phyloP scores from a whole-genome alignment of 2,329 filamentous ascomycete species.

The Mariannaea sp. region DNA sequence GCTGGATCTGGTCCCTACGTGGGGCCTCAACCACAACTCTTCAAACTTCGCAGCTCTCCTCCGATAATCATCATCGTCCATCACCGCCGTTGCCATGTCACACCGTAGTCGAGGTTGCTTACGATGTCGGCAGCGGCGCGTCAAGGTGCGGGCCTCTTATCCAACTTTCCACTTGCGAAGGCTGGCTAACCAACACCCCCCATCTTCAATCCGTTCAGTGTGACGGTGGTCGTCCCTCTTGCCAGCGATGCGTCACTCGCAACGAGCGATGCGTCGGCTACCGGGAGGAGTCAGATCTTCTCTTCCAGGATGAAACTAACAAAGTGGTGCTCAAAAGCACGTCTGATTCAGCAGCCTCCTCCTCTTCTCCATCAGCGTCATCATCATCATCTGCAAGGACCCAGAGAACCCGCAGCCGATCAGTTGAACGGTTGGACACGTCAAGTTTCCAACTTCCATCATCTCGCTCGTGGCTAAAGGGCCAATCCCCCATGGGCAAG shows the following conservation, averaged over 20 bases:
- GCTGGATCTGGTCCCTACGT: too few species aligned
- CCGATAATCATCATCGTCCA: neutral
- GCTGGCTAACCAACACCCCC: too few species aligned
- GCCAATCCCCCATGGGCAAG: neutral
- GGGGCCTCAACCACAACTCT: slow-evolving; percentile 3
- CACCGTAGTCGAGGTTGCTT: slow-evolving; percentile 42
- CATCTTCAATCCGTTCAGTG: slow-evolving; percentile 33
- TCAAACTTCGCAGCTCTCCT: slow-evolving; percentile 11
- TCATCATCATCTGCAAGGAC: slow-evolving; percentile 9
- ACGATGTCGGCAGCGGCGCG: slow-evolving; percentile 40
- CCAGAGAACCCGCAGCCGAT: slow-evolving; percentile 22
- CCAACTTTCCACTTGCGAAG: too few species aligned
- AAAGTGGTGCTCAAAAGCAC: slow-evolving; percentile 35
- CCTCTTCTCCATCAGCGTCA: slow-evolving; percentile 8
- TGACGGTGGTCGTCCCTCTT: slow-evolving; percentile 43
- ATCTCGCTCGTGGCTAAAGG: slow-evolving; percentile 36
- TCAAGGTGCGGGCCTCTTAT: slow-evolving; percentile 29
- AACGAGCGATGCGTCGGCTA: slow-evolving; percentile 46
- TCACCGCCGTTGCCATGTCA: slow-evolving; percentile 24
- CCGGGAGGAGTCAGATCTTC: slow-evolving; percentile 43
- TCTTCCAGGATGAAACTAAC: slow-evolving; percentile 45
- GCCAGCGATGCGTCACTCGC: slow-evolving; percentile 45
- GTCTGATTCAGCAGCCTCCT: slow-evolving; percentile 15
- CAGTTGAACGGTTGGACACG: slow-evolving; percentile 14
- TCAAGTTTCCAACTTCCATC: slow-evolving; percentile 3